Conservation (phyloP, 208 protist genomes). For the Trypanosoma mega region DNA sequence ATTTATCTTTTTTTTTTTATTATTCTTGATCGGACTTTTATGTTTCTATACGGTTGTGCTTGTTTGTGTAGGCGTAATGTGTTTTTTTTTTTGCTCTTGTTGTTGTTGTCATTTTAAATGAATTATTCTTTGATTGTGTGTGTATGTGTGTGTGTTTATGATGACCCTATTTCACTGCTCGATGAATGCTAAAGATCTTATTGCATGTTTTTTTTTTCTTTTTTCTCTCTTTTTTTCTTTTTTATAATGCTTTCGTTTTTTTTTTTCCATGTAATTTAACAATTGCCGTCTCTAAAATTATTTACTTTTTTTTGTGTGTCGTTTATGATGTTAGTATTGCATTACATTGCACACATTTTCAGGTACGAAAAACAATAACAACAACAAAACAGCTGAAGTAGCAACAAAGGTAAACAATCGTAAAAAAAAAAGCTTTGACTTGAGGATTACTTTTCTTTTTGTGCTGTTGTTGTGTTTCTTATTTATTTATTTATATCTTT, state of each 20-base stretch:
- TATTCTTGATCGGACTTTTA: background rate
- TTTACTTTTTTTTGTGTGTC: background rate
- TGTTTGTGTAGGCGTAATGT: background rate
- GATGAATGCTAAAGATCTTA: background rate
- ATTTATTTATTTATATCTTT: background rate
- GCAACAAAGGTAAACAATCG: background rate
- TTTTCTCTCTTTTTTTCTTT: background rate
- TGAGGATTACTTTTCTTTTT: background rate
- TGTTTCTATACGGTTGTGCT: background rate
- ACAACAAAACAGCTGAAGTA: no score
- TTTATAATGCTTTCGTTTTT: background rate
- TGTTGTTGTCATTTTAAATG: background rate
- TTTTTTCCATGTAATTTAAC: background rate
- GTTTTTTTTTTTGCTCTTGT: background rate
- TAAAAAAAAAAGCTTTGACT: conserved; percentile 1
- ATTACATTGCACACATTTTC: background rate
- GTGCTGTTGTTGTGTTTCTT: background rate
- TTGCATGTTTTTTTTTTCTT: background rate
- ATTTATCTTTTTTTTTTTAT: background rate
- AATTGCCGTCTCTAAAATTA: no score
- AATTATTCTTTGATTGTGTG: background rate
- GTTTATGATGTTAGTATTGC: background rate
- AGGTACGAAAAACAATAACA: background rate
- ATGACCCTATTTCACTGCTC: no score
- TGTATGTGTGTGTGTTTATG: background rate